Conservation (phyloP, 768 basidiomycete species). For the Psilocybe tampanensis region DNA sequence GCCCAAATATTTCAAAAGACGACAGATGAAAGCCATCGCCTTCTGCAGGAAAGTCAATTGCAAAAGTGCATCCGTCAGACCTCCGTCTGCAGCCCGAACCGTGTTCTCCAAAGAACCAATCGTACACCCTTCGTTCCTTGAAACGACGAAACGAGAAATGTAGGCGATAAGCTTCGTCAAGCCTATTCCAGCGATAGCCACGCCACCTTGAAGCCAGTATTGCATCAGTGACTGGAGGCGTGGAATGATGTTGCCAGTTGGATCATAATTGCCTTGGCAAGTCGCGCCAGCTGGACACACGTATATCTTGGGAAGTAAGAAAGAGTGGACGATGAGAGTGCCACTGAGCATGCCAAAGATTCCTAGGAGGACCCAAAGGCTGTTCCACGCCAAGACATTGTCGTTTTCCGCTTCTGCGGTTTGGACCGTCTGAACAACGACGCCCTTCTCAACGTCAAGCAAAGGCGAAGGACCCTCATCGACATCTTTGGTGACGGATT, state of each 20-base stretch:
- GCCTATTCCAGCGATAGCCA: not conserved
- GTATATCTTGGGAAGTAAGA: slow-evolving; percentile 1
- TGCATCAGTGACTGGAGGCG: not conserved
- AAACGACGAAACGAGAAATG: not conserved
- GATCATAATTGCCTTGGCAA: not conserved
- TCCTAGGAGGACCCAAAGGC: not conserved
- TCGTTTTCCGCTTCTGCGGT: no score
- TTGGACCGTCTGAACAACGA: no score
- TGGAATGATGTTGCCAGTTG: not conserved
- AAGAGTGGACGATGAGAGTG: not conserved
- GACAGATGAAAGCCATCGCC: not conserved
- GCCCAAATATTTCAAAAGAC: not conserved
- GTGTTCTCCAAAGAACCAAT: not conserved
- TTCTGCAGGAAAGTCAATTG: not conserved
- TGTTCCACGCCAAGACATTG: not conserved
- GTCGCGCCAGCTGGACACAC: not conserved
- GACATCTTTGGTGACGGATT: no score
- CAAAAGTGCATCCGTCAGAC: not conserved
- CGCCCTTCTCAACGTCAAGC: no score
- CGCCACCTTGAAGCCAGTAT: slow-evolving; percentile 1
- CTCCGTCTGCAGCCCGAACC: not conserved
- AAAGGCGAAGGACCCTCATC: no score
- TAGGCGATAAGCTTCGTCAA: not conserved
- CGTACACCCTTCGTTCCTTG: not conserved
- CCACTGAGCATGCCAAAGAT: not conserved